phyloP scores from a whole-genome alignment of 257 asterid species.

The Scutellaria galericulata region DNA sequence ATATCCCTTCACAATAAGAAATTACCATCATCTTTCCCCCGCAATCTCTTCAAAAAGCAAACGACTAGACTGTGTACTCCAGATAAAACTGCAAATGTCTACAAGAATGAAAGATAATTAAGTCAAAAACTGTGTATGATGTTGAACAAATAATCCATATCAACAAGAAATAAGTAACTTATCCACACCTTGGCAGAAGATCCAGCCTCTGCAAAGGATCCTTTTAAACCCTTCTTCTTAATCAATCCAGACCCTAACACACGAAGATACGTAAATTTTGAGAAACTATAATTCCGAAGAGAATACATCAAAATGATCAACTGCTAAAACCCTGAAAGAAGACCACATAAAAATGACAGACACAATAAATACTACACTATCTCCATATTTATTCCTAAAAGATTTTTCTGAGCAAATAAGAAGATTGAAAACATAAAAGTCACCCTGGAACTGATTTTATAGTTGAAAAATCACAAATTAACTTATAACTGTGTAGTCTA shows the following conservation, averaged over 20 bases:
- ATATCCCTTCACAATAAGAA: slow-evolving; percentile 13
- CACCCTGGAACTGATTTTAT: not conserved
- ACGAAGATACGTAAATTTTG: slow-evolving; percentile 17
- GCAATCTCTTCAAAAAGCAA: slow-evolving; percentile 78
- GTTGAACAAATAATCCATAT: not conserved
- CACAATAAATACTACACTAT: not conserved
- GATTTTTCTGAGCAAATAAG: not conserved
- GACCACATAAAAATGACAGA: not conserved
- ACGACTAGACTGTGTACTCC: slow-evolving; percentile 92
- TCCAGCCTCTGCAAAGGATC: slow-evolving; percentile 78
- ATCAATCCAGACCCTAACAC: slow-evolving; percentile 72
- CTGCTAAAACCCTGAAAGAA: not conserved
- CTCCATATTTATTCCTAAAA: slow-evolving; percentile 1
- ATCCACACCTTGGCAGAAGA: slow-evolving; percentile 80
- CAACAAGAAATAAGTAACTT: slow-evolving; percentile 16
- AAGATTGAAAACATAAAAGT: not conserved
- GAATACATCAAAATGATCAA: not conserved
- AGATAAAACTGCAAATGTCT: slow-evolving; percentile 90
- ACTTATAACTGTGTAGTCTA: not conserved
- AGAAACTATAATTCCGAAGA: slow-evolving; percentile 14
- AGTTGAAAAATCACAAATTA: not conserved
- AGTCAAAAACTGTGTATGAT: not conserved
- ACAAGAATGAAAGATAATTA: slow-evolving; percentile 16
- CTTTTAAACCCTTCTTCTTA: slow-evolving; percentile 76
- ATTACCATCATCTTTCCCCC: slow-evolving; percentile 94